These are phyloP conservation scores for Royoungia palumana DNA, from an alignment of 768 basidiomycete species.

Conservation along the genomic window DNA sequence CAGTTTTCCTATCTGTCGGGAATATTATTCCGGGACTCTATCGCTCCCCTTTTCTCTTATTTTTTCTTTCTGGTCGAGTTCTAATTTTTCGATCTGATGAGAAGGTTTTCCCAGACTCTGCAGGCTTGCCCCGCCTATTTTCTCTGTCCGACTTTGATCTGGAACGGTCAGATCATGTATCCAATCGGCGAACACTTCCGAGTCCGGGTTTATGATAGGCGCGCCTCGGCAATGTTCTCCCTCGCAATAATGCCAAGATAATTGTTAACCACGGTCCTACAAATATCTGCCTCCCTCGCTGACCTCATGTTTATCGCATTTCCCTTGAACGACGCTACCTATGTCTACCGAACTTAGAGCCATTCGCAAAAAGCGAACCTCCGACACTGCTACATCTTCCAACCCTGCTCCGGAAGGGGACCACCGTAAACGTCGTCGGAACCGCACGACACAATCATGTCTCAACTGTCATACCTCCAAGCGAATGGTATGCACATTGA, in stretches of 20 bases:
- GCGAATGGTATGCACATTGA: constrained; percentile 50
- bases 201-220: constrained; percentile 9
- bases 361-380: constrained; percentile 32
- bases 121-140: constrained; percentile 11
- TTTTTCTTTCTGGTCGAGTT: constrained; percentile 2
- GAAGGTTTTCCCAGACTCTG: constrained; percentile 12
- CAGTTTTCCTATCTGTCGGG: constrained; percentile 16
- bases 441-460: constrained; percentile 71
- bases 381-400: constrained; percentile 20
- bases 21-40: constrained; percentile 8
- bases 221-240: not conserved
- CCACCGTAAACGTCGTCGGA: constrained; percentile 61
- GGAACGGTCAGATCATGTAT: constrained; percentile 13
- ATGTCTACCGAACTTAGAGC: constrained; percentile 30
- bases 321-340: constrained; percentile 1
- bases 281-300: constrained; percentile 23
- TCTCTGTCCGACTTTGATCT: constrained; percentile 5
- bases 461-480: constrained; percentile 73
- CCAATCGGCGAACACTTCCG: constrained; percentile 11
- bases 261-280: constrained; percentile 15
- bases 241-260: constrained; percentile 22
- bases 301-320: not conserved
- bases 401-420: constrained; percentile 43
- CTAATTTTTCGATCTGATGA: constrained; percentile 18
- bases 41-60: too few relatives aligned